These are phyloP conservation scores for Penicillium ochrochloron DNA, from an alignment of 495 filamentous ascomycete species.

Conservation along the genomic window DNA sequence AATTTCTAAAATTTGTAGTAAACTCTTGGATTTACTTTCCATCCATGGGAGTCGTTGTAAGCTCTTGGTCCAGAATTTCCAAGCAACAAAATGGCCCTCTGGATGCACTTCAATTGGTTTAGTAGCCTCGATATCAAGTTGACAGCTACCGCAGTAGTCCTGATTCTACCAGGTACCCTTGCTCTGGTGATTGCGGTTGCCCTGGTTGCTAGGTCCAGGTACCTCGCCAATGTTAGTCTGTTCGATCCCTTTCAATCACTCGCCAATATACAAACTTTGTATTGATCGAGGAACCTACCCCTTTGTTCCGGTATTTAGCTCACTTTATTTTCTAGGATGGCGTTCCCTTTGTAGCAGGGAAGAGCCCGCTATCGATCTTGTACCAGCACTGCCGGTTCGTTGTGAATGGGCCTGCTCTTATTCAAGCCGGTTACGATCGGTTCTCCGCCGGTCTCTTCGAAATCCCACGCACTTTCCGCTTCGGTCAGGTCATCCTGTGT, in stretches of 20 bases:
- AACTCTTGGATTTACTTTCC: neutral
- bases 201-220: constrained; percentile 23
- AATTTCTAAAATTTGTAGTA: neutral
- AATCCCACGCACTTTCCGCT: constrained; percentile 34
- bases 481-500: constrained; percentile 32
- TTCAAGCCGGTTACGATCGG: constrained; percentile 24
- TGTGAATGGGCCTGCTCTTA: constrained; percentile 25
- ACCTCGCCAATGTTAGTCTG: constrained; percentile 26
- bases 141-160: constrained; percentile 1
- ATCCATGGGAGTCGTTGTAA: neutral
- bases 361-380: constrained; percentile 17
- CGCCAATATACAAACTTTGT: no score
- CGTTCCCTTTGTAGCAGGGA: constrained; percentile 20
- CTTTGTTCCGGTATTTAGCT: neutral
- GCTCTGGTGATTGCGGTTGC: constrained; percentile 7
- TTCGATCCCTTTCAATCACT: neutral
- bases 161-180: constrained; percentile 2
- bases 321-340: constrained; percentile 9
- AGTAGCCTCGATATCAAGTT: neutral
- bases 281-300: no score
- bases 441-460: constrained; percentile 28
- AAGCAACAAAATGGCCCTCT: neutral
- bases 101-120: neutral
- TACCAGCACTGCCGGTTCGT: constrained; percentile 33
- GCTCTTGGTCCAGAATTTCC: neutral